phyloP scores from a whole-genome alignment of 2,329 filamentous ascomycete species.

The Ophiostoma tasmaniense region DNA sequence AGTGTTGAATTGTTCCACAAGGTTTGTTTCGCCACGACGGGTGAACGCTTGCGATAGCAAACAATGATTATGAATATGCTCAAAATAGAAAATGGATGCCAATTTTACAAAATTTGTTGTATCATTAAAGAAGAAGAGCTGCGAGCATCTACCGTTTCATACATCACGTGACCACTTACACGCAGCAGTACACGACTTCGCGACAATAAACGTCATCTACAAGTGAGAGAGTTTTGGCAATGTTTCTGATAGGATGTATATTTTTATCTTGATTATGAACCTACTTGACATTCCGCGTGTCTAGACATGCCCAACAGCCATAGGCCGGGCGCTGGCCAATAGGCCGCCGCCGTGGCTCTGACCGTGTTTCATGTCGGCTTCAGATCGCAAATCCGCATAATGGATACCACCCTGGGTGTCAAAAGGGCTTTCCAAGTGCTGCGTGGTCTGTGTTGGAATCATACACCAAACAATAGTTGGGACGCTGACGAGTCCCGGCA shows the following conservation, averaged over 20 bases:
- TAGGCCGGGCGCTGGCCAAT: not conserved
- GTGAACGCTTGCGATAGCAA: not conserved
- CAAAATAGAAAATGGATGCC: too few species aligned
- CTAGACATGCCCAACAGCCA: not conserved
- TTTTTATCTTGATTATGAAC: not conserved
- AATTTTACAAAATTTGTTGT: too few species aligned
- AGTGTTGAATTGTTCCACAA: not conserved
- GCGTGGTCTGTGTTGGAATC: not conserved
- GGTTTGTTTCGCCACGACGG: conserved; percentile 1
- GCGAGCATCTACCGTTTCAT: not conserved
- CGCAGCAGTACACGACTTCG: not conserved
- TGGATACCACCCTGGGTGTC: conserved; percentile 7
- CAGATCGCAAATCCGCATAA: conserved; percentile 20
- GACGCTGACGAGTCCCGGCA: not conserved
- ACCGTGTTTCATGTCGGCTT: conserved; percentile 26
- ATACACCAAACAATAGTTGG: not conserved
- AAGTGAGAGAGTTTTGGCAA: not conserved
- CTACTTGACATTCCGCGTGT: not conserved
- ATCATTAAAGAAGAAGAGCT: not conserved
- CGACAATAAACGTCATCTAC: not conserved
- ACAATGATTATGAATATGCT: not conserved
- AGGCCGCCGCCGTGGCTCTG: conserved; percentile 5
- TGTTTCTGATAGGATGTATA: not conserved
- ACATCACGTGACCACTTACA: conserved; percentile 7
- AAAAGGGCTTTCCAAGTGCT: not conserved